A percentile compares a stretch with the other conserved stretches of the same genome.
phyloP scores from a whole-genome alignment of 306 rosid genomes.

The Cajanus cajan region DNA sequence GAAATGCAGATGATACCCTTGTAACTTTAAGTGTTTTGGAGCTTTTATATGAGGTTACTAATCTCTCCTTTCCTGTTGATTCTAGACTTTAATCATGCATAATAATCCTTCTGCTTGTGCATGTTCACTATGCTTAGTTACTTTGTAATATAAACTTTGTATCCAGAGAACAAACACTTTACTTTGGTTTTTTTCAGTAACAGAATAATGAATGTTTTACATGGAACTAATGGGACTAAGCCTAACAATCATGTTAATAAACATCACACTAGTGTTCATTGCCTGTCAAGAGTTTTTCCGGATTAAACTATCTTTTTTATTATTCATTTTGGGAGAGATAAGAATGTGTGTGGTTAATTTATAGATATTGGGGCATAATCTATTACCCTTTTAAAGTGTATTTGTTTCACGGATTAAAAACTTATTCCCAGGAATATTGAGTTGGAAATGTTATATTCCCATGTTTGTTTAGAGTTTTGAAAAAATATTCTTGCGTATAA shows the following conservation, averaged over 20 bases:
- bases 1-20: constrained; percentile 67
- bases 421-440: too few species aligned
- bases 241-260: background rate
- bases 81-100: background rate
- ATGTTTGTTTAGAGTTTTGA: too few species aligned
- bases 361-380: constrained; percentile 1
- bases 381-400: too few species aligned
- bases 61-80: constrained; percentile 7
- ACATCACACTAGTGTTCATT: background rate
- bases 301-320: background rate
- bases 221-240: background rate
- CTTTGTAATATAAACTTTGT: background rate
- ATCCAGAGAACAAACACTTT: background rate
- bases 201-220: background rate
- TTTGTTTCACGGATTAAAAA: too few species aligned
- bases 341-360: background rate
- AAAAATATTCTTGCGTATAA: too few species aligned
- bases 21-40: constrained; percentile 81
- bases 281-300: background rate
- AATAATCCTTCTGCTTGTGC: background rate
- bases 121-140: background rate
- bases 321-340: background rate
- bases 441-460: too few species aligned
- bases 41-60: constrained; percentile 83
- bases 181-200: background rate